Conservation (phyloP, 495 filamentous ascomycete species). For the Cenococcum geophilum region DNA sequence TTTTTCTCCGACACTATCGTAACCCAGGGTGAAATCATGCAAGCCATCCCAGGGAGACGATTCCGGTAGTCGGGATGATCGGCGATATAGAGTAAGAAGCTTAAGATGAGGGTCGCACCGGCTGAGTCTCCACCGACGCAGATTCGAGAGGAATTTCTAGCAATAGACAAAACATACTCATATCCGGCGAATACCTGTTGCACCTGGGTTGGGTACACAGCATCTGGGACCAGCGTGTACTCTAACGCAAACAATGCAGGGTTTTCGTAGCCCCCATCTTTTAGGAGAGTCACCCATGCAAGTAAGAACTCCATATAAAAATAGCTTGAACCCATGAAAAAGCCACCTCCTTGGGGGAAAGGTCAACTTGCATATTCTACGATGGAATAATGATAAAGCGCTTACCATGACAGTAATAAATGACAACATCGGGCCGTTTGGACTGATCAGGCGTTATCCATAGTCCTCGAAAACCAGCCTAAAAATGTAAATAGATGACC, state of each 20-base stretch:
- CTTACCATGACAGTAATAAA: conserved; percentile 70
- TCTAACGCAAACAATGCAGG: conserved; percentile 74
- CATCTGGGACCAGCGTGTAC: conserved; percentile 72
- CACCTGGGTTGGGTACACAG: conserved; percentile 61
- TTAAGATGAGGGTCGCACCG: conserved; percentile 62
- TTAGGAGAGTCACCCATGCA: conserved; percentile 55
- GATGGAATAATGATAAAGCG: background rate
- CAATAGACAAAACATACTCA: conserved; percentile 53
- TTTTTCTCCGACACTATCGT: conserved; percentile 52
- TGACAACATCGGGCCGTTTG: conserved; percentile 56
- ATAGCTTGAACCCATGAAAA: conserved; percentile 68
- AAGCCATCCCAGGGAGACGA: conserved; percentile 54
- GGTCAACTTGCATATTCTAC: conserved; percentile 1
- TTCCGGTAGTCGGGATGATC: conserved; percentile 34
- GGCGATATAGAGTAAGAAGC: conserved; percentile 56
- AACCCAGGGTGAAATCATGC: conserved; percentile 52
- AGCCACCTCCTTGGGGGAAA: conserved; percentile 54
- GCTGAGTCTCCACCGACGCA: conserved; percentile 69
- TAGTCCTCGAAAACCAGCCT: conserved; percentile 49
- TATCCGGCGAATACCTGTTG: conserved; percentile 60
- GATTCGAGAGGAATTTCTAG: conserved; percentile 49
- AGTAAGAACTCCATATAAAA: conserved; percentile 79
- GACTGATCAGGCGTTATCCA: conserved; percentile 53
- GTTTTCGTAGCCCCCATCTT: conserved; percentile 55
- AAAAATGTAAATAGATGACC: conserved; percentile 1